These are phyloP conservation scores for Colletotrichum sp. DNA, from an alignment of 2,329 filamentous ascomycete genomes.

Conservation along the genomic window DNA sequence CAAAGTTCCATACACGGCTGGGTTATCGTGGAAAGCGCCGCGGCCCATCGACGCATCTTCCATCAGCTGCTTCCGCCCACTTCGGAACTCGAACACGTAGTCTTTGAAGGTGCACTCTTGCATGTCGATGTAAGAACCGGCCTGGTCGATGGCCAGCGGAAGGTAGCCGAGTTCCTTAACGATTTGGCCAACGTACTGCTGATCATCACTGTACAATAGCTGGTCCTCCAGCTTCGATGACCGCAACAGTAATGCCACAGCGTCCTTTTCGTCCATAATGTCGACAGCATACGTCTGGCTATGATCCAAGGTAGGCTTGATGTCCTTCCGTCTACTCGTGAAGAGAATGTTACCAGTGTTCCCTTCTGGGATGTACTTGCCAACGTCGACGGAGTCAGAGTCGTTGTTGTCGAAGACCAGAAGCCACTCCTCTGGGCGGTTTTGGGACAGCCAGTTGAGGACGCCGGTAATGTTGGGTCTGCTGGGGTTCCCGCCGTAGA, in stretches of 20 bases:
- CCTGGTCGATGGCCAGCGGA: conserved; percentile 33
- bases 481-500: background rate
- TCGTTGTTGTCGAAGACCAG: conserved; percentile 35
- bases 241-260: background rate
- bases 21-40: conserved; percentile 12
- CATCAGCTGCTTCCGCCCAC: conserved; percentile 11
- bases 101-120: conserved; percentile 3
- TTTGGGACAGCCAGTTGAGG: conserved; percentile 21
- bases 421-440: conserved; percentile 28
- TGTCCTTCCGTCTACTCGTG: conserved; percentile 24
- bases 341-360: conserved; percentile 31
- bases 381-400: conserved; percentile 13
- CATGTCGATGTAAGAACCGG: conserved; percentile 22
- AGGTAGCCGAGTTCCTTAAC: conserved; percentile 26
- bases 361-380: conserved; percentile 18
- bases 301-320: background rate
- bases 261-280: background rate
- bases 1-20: conserved; percentile 27
- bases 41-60: conserved; percentile 4
- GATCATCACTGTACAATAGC: background rate
- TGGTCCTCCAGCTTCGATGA: background rate
- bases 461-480: conserved; percentile 6
- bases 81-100: conserved; percentile 17
- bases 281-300: background rate
- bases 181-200: conserved; percentile 2